Evolutionary conservation across 108 stramenopile genomes (phyloP).

Genomic region (Skeletonema tropicum): DNA sequence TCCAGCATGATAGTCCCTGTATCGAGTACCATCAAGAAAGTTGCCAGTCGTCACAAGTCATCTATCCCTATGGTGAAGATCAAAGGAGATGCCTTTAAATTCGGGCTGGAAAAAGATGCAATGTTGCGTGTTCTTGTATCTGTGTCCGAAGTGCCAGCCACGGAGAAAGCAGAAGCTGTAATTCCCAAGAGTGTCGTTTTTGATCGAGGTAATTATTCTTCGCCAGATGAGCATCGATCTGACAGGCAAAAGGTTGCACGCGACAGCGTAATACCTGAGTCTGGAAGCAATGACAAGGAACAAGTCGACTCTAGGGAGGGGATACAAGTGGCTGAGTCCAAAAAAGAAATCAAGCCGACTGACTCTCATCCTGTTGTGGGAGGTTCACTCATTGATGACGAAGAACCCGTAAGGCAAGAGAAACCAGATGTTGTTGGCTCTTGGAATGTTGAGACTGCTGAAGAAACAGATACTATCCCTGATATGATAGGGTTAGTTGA

Average conservation of each 20-base stretch:
- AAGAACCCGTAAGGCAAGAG: no score
- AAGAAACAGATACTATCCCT: no score
- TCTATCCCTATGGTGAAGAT: slow-evolving; percentile 23
- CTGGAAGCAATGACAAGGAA: not conserved
- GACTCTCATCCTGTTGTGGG: no score
- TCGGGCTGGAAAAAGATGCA: slow-evolving; percentile 22
- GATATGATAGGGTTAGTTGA: no score
- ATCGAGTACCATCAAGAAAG: not conserved
- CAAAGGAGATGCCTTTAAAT: slow-evolving; percentile 27
- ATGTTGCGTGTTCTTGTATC: slow-evolving; percentile 15
- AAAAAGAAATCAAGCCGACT: no score
- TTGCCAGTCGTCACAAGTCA: not conserved
- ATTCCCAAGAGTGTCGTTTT: not conserved
- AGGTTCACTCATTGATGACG: no score
- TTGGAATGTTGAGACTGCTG: no score
- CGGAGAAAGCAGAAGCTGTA: not conserved
- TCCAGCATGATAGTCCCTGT: slow-evolving; percentile 9
- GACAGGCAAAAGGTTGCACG: not conserved
- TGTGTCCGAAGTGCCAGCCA: not conserved
- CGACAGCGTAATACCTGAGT: not conserved
- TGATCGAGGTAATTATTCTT: not conserved
- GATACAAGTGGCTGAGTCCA: no score
- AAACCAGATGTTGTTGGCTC: no score
- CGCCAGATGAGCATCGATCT: not conserved
- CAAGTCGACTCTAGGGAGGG: no score